Base-by-base conservation (phyloP, 805 yeast species). In the Danielia reshetovae region DNA sequence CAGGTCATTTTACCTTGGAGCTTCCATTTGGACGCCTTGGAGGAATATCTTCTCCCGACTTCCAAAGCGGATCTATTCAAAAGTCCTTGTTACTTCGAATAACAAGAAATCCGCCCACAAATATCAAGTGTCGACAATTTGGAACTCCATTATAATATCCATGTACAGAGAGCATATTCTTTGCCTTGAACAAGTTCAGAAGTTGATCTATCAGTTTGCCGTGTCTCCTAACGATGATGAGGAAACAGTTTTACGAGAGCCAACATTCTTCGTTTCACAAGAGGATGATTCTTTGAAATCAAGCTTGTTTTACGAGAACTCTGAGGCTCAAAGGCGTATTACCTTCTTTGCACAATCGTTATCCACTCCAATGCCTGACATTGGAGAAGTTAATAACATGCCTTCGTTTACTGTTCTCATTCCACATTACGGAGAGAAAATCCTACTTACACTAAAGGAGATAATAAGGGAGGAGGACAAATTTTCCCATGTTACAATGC, bases 381-480 rank as follows among this genome's bases (percentile, higher is more conserved):
- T 87, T 0, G 59, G 72, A 5, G 40, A 32, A 15, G 35, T 47
- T 4, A 34, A 29, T 9, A 35, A 36, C 16, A 45, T 45, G 51
- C 49, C 51, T 2, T 38, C 31, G 8, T 46, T 46, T 29, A 30
- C 51, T 25, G 97, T 93, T 15, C 72, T 90, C 63, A 84, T 90
- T 49, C 97, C 98, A 55, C 98, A 90, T 63, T 90, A 90, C 66
- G 74, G 93, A 46, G 98, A 90, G 70, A 90, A 88, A 78, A 90
- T 90, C 43, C 72, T 89, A 51, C 69, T 90, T 32, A 86, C 96
- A n/a, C 71, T 93, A 54, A 83, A 94, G 60, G 98, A 90, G 65
- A 88, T 93, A 57, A 90, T 93, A 52, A 82, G 95, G 56, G 97
- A 90, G 68, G 97, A 93, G 62, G 96, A 89, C 58, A 96, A 88